phyloP scores from a whole-genome alignment of 352 stramenopile species.

The Pythium rishiriense region DNA sequence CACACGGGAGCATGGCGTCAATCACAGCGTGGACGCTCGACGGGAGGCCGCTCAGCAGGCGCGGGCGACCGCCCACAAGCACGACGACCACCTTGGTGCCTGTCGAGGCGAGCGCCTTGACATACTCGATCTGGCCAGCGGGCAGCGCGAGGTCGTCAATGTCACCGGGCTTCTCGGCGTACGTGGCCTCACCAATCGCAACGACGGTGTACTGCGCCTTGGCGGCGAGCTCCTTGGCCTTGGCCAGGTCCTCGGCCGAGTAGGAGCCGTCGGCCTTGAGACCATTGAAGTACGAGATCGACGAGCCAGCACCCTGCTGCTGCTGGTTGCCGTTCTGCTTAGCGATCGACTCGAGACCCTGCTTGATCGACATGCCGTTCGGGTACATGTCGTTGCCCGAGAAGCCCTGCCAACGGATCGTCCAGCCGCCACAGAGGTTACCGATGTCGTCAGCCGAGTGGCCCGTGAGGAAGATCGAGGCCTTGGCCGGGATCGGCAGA shows the following conservation, averaged over 20 bases:
- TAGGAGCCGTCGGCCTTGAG: constrained; percentile 58
- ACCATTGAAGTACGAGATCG: constrained; percentile 52
- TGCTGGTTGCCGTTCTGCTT: constrained; percentile 3
- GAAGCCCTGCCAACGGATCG: constrained; percentile 83
- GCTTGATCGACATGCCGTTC: constrained; percentile 62
- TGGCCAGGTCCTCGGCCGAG: constrained; percentile 45
- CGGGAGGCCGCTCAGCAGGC: constrained; percentile 61
- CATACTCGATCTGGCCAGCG: constrained; percentile 68
- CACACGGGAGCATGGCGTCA: constrained; percentile 76
- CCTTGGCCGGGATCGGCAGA: constrained; percentile 44
- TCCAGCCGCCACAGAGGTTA: constrained; percentile 79
- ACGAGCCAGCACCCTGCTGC: constrained; percentile 17
- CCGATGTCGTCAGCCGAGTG: constrained; percentile 73
- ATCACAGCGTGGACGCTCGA: constrained; percentile 71
- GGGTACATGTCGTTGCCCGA: constrained; percentile 62
- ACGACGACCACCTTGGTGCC: constrained; percentile 84
- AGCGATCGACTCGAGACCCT: constrained; percentile 46
- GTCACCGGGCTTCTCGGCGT: constrained; percentile 87
- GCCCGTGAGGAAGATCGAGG: constrained; percentile 67
- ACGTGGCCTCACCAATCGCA: constrained; percentile 73
- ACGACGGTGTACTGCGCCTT: constrained; percentile 68
- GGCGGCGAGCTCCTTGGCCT: constrained; percentile 49
- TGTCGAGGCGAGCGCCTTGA: constrained; percentile 57
- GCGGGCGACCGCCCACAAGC: constrained; percentile 74
- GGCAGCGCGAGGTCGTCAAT: constrained; percentile 76